Conservation (phyloP, 192 early-diverging fungal genomes). For the Blastocladiella britannica region DNA sequence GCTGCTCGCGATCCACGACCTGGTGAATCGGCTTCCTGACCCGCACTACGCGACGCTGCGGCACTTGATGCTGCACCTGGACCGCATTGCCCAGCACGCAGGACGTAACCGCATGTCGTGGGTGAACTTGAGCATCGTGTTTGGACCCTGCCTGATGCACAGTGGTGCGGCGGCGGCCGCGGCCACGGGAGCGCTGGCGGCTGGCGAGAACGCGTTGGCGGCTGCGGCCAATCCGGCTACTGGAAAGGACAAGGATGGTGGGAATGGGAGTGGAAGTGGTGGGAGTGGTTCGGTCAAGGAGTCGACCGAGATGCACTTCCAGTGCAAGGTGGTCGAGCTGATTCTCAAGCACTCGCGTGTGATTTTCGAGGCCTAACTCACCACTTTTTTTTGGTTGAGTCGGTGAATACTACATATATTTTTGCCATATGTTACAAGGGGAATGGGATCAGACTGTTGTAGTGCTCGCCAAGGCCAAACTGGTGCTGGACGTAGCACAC, state of each 20-base stretch:
- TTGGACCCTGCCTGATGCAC: slow-evolving; percentile 68
- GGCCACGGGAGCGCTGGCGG: neutral
- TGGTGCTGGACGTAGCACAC: neutral
- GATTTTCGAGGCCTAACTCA: slow-evolving; percentile 58
- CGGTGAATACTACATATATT: too few species aligned
- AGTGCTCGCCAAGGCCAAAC: neutral
- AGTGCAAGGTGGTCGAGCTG: slow-evolving; percentile 41
- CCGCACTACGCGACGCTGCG: slow-evolving; percentile 67
- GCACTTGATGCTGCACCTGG: slow-evolving; percentile 56
- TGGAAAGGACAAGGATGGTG: too few species aligned
- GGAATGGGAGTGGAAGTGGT: too few species aligned
- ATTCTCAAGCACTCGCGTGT: slow-evolving; percentile 35
- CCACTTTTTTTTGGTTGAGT: too few species aligned
- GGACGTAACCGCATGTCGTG: slow-evolving; percentile 68
- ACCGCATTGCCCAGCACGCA: neutral
- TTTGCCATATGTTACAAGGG: neutral
- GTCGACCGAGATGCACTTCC: slow-evolving; percentile 36
- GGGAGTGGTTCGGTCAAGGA: too few species aligned
- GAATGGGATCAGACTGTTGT: neutral
- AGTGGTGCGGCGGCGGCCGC: neutral
- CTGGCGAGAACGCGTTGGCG: too few species aligned
- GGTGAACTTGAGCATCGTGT: slow-evolving; percentile 72
- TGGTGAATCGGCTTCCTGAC: slow-evolving; percentile 53
- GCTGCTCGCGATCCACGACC: slow-evolving; percentile 45
- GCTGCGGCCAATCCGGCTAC: too few species aligned